These are phyloP conservation scores for Candida silvatica DNA, from an alignment of 805 yeast genomes.

Conservation along the genomic window DNA sequence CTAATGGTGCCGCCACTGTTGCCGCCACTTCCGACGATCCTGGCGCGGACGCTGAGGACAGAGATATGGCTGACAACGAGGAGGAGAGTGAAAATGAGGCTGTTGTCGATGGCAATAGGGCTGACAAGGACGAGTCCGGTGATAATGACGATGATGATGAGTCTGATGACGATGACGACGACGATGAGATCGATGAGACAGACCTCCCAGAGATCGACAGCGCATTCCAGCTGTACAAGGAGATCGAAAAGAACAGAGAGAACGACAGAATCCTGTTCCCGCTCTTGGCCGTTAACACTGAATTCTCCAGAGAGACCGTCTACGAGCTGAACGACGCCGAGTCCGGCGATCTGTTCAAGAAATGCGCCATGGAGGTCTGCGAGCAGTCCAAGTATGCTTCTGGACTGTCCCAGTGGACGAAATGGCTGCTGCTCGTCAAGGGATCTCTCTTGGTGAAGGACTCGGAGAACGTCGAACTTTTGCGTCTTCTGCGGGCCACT, in stretches of 20 bases:
- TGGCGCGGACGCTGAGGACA: slow-evolving; percentile 7
- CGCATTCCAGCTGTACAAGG: slow-evolving; percentile 8
- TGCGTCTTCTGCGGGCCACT: slow-evolving; percentile 49
- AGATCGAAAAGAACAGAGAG: neutral
- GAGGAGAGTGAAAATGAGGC: slow-evolving; percentile 8
- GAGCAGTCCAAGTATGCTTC: slow-evolving; percentile 17
- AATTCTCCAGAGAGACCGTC: slow-evolving; percentile 47
- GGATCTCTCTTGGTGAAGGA: slow-evolving; percentile 54
- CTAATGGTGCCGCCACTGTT: slow-evolving; percentile 1
- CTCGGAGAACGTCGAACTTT: slow-evolving; percentile 41
- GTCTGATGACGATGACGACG: slow-evolving; percentile 10
- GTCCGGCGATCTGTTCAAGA: slow-evolving; percentile 36
- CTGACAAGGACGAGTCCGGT: slow-evolving; percentile 16
- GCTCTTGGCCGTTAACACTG: slow-evolving; percentile 19
- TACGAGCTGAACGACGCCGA: slow-evolving; percentile 39
- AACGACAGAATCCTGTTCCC: slow-evolving; percentile 19
- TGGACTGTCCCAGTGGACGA: slow-evolving; percentile 52
- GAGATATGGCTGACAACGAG: slow-evolving; percentile 7
- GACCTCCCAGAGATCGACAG: slow-evolving; percentile 16
- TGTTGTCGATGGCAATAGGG: slow-evolving; percentile 10
- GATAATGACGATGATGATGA: slow-evolving; percentile 6
- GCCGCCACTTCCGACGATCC: slow-evolving; percentile 16
- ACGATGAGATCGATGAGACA: slow-evolving; percentile 17
- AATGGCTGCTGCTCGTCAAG: slow-evolving; percentile 66
- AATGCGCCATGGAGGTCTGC: slow-evolving; percentile 37